A percentile compares a stretch with the other conserved stretches of the same genome.
These are phyloP conservation scores for Fusarium concolor DNA, from an alignment of 2,329 filamentous ascomycete genomes.

Conservation along the genomic window DNA sequence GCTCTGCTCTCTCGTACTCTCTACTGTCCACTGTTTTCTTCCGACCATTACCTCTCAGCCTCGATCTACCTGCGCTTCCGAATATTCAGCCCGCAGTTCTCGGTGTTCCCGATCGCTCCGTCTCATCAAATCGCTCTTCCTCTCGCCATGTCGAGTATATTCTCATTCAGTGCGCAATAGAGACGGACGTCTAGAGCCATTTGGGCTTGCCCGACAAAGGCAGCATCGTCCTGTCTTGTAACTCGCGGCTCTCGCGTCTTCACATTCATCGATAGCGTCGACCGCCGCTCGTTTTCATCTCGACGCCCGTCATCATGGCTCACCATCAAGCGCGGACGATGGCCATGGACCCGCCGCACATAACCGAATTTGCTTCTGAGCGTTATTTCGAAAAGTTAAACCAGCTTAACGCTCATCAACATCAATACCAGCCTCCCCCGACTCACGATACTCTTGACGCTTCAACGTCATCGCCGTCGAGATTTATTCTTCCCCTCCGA, in stretches of 20 bases:
- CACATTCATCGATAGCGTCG: conserved; percentile 11
- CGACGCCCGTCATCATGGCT: conserved; percentile 48
- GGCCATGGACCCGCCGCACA: conserved; percentile 71
- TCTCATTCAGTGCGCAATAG: conserved; percentile 48
- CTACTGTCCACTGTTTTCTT: not conserved
- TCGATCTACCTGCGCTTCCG: conserved; percentile 16
- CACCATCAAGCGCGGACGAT: conserved; percentile 47
- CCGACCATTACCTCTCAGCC: not conserved
- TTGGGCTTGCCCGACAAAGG: conserved; percentile 47
- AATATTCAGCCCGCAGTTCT: conserved; percentile 10
- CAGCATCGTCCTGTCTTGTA: conserved; percentile 31
- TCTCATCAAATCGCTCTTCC: conserved; percentile 21
- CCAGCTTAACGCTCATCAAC: conserved; percentile 63
- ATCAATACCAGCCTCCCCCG: conserved; percentile 52
- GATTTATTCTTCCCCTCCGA: conserved; percentile 64
- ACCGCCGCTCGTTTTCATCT: conserved; percentile 37
- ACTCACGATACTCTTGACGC: conserved; percentile 35
- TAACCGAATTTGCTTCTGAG: conserved; percentile 74
- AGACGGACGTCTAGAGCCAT: conserved; percentile 49
- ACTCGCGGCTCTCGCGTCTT: conserved; percentile 7
- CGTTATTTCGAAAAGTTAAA: conserved; percentile 72
- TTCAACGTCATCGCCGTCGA: conserved; percentile 50
- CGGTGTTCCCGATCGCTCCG: conserved; percentile 33
- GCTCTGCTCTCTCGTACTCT: conserved; percentile 1
- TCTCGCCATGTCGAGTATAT: conserved; percentile 49